phyloP scores from a whole-genome alignment of 176 grass and related monocot species.

The Oryza glaberrima region DNA sequence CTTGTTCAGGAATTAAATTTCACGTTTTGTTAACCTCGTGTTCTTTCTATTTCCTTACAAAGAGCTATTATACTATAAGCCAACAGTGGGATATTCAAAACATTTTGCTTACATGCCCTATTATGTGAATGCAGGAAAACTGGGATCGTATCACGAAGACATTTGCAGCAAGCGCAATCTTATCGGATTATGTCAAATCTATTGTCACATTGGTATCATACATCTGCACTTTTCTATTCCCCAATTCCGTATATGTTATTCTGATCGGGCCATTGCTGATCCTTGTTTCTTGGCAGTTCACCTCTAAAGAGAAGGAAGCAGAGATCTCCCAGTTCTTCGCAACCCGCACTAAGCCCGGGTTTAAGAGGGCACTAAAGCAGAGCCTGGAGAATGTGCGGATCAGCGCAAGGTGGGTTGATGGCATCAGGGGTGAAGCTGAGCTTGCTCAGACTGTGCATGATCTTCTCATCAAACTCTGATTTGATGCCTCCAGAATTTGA shows the following conservation, averaged over 20 bases:
- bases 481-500: too few species aligned
- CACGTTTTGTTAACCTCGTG: not conserved
- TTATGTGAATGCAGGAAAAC: conserved; percentile 49
- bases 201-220: conserved; percentile 53
- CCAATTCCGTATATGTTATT: not conserved
- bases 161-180: conserved; percentile 37
- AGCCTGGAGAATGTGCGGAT: conserved; percentile 66
- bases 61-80: too few species aligned
- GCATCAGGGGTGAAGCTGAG: conserved; percentile 52
- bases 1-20: not conserved
- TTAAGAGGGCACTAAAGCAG: conserved; percentile 73
- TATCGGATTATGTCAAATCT: conserved; percentile 36
- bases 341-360: conserved; percentile 51
- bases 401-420: conserved; percentile 60
- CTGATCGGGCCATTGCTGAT: conserved; percentile 15
- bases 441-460: conserved; percentile 60
- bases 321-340: conserved; percentile 74
- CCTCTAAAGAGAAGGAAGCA: conserved; percentile 58
- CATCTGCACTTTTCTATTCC: not conserved
- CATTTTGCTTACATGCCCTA: too few species aligned
- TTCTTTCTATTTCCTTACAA: not conserved
- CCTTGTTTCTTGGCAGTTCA: conserved; percentile 56
- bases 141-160: conserved; percentile 73
- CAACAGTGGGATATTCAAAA: too few species aligned
- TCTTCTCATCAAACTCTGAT: conserved; percentile 43